Percentiles rank a stretch among this genome's conserved stretches.
Evolutionary conservation across 2,329 filamentous ascomycete species (phyloP).

Genomic region (Colletotrichum lini): DNA sequence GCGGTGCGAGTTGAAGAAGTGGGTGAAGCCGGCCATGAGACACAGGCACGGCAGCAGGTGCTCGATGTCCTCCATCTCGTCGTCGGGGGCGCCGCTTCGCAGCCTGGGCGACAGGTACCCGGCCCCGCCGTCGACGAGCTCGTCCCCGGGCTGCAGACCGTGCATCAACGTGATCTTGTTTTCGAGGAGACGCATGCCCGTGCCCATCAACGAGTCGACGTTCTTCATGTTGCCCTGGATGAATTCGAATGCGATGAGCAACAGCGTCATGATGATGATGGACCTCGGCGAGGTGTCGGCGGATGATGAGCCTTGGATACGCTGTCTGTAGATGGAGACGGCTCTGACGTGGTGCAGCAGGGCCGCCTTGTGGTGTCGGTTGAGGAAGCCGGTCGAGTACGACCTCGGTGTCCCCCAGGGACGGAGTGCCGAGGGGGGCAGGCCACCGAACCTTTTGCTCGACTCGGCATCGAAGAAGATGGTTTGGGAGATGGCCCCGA

Average conservation of each 20-base stretch:
- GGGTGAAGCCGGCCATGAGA: conserved; percentile 40
- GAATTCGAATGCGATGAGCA: conserved; percentile 44
- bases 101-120: neutral
- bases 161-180: conserved; percentile 16
- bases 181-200: conserved; percentile 35
- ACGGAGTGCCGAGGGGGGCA: conserved; percentile 6
- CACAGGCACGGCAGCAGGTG: conserved; percentile 36
- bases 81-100: neutral
- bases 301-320: conserved; percentile 19
- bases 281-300: conserved; percentile 29
- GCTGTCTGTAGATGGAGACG: conserved; percentile 39
- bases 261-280: conserved; percentile 42
- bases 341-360: conserved; percentile 39
- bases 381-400: neutral
- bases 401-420: conserved; percentile 11
- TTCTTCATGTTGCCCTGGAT: conserved; percentile 42
- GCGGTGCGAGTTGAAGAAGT: conserved; percentile 36
- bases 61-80: conserved; percentile 40
- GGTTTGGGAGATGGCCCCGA: conserved; percentile 43
- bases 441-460: neutral
- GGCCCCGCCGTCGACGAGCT: accelerated
- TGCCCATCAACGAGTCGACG: conserved; percentile 35
- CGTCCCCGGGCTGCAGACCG: neutral
- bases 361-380: conserved; percentile 37
- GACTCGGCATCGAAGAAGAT: conserved; percentile 33